Conservation (phyloP, 805 yeast species). For the Saccharomycopsis lassenensis region DNA sequence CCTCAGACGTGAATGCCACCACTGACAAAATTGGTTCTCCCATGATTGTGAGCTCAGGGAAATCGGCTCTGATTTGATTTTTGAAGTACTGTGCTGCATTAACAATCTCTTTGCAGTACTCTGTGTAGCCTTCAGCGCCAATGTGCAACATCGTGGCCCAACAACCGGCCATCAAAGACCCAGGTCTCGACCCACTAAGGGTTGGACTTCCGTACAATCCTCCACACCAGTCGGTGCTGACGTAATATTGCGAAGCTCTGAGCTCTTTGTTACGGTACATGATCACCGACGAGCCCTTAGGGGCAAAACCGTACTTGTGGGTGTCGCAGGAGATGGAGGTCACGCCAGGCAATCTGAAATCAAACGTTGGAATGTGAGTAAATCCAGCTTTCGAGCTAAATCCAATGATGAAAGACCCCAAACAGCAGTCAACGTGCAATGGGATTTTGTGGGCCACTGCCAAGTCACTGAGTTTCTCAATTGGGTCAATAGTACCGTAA, state of each 20-base stretch:
- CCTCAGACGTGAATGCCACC: slow-evolving; percentile 56
- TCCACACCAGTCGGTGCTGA: slow-evolving; percentile 81
- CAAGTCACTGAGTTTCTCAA: slow-evolving; percentile 53
- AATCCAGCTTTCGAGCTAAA: slow-evolving; percentile 49
- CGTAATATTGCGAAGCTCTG: slow-evolving; percentile 74
- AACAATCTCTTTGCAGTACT: slow-evolving; percentile 58
- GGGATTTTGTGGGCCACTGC: slow-evolving; percentile 68
- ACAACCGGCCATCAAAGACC: slow-evolving; percentile 95
- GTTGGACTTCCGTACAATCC: slow-evolving; percentile 97
- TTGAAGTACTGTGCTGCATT: slow-evolving; percentile 50
- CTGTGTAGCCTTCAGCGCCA: slow-evolving; percentile 74
- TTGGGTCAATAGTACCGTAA: slow-evolving; percentile 91
- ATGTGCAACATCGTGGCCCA: slow-evolving; percentile 86
- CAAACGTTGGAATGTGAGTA: slow-evolving; percentile 46
- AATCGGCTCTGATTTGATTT: slow-evolving; percentile 30
- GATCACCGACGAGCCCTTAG: slow-evolving; percentile 88
- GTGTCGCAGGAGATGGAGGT: slow-evolving; percentile 98
- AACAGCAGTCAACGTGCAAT: slow-evolving; percentile 89
- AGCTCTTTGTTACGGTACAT: slow-evolving; percentile 69
- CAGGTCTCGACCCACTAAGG: slow-evolving; percentile 93
- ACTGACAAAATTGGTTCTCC: slow-evolving; percentile 87
- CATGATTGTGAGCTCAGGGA: slow-evolving; percentile 52
- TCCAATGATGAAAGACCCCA: slow-evolving; percentile 86
- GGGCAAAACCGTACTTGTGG: slow-evolving; percentile 98
- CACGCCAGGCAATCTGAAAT: slow-evolving; percentile 83